Percentiles rank a stretch among this genome's conserved stretches.
Evolutionary conservation across 2,329 filamentous ascomycete species (phyloP).

Genomic region (Mollisia scopiformis): DNA sequence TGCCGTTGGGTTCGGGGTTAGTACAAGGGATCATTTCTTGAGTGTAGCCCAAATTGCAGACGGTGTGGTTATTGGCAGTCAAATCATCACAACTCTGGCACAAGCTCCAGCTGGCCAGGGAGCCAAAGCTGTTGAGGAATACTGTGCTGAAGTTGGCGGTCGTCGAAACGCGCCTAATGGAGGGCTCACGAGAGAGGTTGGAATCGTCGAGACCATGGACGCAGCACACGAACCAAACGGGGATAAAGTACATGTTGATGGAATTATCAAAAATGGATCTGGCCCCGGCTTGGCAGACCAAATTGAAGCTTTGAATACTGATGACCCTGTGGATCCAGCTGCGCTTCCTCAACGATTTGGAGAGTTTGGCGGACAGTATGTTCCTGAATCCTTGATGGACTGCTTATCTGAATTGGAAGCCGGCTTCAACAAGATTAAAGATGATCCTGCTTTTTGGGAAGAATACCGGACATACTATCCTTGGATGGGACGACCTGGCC

Average conservation of each 20-base stretch:
- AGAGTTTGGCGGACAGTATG: slow-evolving; percentile 96
- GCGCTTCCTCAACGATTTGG: slow-evolving; percentile 87
- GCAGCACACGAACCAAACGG: slow-evolving; percentile 62
- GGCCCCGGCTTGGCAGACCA: slow-evolving; percentile 52
- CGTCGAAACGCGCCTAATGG: slow-evolving; percentile 45
- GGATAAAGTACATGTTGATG: slow-evolving; percentile 66
- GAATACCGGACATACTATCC: slow-evolving; percentile 95
- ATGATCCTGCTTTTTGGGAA: slow-evolving; percentile 94
- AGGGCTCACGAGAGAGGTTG: slow-evolving; percentile 62
- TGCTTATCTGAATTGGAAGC: slow-evolving; percentile 88
- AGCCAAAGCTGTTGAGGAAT: slow-evolving; percentile 78
- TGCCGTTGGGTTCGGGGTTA: slow-evolving; percentile 94
- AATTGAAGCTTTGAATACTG: slow-evolving; percentile 67
- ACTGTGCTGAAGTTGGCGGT: slow-evolving; percentile 75
- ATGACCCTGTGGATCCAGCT: slow-evolving; percentile 44
- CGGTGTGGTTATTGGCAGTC: slow-evolving; percentile 94
- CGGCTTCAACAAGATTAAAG: slow-evolving; percentile 84
- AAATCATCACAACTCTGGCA: slow-evolving; percentile 83
- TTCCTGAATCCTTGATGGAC: slow-evolving; percentile 97
- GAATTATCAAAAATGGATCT: slow-evolving; percentile 52
- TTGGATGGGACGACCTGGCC: slow-evolving; percentile 94
- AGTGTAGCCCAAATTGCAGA: slow-evolving; percentile 84
- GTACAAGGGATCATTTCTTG: slow-evolving; percentile 90
- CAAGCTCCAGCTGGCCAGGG: slow-evolving; percentile 68
- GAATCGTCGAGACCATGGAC: slow-evolving; percentile 69